Evolutionary conservation across 2,329 filamentous ascomycete species (phyloP).

Genomic region (Zymoseptoria passerinii): DNA sequence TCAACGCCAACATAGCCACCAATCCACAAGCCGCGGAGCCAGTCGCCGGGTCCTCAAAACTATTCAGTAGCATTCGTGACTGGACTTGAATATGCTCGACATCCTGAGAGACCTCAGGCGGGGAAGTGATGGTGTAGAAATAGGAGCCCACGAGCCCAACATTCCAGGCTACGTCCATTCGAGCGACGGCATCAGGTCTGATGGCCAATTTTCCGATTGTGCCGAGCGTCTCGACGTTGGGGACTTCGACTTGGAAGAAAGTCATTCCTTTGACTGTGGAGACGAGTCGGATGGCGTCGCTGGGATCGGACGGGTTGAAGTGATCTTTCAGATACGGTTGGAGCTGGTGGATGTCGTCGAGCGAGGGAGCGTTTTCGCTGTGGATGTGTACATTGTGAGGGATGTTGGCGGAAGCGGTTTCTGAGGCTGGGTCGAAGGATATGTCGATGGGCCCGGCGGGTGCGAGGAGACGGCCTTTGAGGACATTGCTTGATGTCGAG

Average conservation of each 20-base stretch:
- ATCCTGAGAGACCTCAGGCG: conserved; percentile 24
- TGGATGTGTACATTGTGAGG: conserved; percentile 62
- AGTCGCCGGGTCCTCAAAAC: conserved; percentile 44
- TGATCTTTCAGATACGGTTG: conserved; percentile 28
- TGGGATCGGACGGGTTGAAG: not conserved
- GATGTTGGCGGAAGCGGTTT: conserved; percentile 52
- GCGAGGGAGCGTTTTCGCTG: conserved; percentile 24
- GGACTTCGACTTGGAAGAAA: conserved; percentile 58
- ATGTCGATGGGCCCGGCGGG: conserved; percentile 39
- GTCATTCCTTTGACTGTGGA: conserved; percentile 64
- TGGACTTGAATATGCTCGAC: conserved; percentile 34
- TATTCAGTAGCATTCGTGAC: conserved; percentile 52
- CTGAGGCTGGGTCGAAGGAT: conserved; percentile 27
- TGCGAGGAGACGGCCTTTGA: conserved; percentile 32
- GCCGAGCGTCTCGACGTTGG: conserved; percentile 51
- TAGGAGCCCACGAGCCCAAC: conserved; percentile 48
- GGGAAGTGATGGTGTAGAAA: conserved; percentile 47
- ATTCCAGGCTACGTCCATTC: conserved; percentile 43
- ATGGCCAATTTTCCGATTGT: conserved; percentile 28
- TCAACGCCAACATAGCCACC: conserved; percentile 38
- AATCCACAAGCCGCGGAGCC: conserved; percentile 44
- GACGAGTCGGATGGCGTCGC: conserved; percentile 26
- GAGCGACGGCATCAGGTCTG: conserved; percentile 6
- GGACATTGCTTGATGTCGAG: conserved; percentile 5
- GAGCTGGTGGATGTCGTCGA: conserved; percentile 27